Conservation (phyloP, 1,284 basidiomycete species). For the Macrocystidia cucumis region DNA sequence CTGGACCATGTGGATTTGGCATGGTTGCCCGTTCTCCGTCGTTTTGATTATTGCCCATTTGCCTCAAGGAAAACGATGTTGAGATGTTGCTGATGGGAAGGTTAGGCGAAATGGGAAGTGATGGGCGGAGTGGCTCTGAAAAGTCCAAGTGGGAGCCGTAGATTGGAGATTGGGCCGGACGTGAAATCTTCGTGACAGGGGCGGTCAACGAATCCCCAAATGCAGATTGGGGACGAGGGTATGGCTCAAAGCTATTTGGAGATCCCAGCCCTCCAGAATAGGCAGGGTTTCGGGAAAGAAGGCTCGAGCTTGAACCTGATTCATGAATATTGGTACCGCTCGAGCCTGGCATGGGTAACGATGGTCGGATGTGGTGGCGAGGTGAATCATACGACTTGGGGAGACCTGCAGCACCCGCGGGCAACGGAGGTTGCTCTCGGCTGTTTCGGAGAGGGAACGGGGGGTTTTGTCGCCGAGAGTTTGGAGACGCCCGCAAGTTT, state of each 20-base stretch:
- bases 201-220: conserved; percentile 38
- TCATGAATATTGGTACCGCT: too few relatives aligned
- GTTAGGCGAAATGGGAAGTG: conserved; percentile 30
- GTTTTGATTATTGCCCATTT: too few relatives aligned
- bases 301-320: too few relatives aligned
- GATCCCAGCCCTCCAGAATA: conserved; percentile 24
- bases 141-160: conserved; percentile 22
- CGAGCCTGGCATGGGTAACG: too few relatives aligned
- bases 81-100: too few relatives aligned
- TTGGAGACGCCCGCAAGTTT: conserved; percentile 35
- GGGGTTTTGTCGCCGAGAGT: conserved; percentile 16
- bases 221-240: conserved; percentile 52
- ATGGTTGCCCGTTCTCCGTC: too few relatives aligned
- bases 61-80: too few relatives aligned
- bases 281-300: too few relatives aligned
- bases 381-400: conserved; percentile 34
- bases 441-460: conserved; percentile 28
- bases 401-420: conserved; percentile 20
- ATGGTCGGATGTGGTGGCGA: conserved; percentile 27
- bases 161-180: conserved; percentile 25
- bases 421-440: conserved; percentile 19
- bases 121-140: conserved; percentile 25
- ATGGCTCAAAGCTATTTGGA: conserved; percentile 41
- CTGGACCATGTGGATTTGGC: conserved; percentile 54
- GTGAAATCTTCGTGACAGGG: conserved; percentile 28